A percentile compares a stretch with the other conserved stretches of the same genome.
These are phyloP conservation scores for Suillus bovinus DNA, from an alignment of 768 basidiomycete species.

Conservation along the genomic window DNA sequence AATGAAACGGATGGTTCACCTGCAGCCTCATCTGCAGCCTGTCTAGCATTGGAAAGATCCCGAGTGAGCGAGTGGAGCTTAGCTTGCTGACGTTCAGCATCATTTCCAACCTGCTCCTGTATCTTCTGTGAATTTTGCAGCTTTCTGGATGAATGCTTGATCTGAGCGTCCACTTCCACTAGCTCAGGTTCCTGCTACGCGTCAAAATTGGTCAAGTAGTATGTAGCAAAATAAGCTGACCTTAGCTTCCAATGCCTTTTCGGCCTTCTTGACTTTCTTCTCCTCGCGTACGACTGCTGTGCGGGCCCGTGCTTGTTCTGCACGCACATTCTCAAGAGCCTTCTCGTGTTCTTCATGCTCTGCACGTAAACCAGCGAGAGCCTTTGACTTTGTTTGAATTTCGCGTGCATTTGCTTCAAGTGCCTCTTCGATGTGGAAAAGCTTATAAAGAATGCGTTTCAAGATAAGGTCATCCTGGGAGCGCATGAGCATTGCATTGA, in stretches of 20 bases:
- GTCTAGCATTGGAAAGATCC: slow-evolving; percentile 67
- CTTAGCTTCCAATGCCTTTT: slow-evolving; percentile 85
- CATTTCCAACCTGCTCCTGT: slow-evolving; percentile 63
- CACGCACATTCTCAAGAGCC: slow-evolving; percentile 69
- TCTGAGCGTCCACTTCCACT: slow-evolving; percentile 81
- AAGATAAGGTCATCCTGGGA: slow-evolving; percentile 78
- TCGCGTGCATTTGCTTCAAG: slow-evolving; percentile 71
- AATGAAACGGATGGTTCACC: slow-evolving; percentile 44
- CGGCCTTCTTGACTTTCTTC: slow-evolving; percentile 84
- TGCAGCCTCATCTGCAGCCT: slow-evolving; percentile 75
- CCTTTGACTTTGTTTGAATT: slow-evolving; percentile 73
- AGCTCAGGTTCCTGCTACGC: slow-evolving; percentile 76
- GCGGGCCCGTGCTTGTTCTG: slow-evolving; percentile 78
- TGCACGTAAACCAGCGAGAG: slow-evolving; percentile 63
- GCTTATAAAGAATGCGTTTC: slow-evolving; percentile 79
- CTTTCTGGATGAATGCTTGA: slow-evolving; percentile 82
- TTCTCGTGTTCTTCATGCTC: slow-evolving; percentile 73
- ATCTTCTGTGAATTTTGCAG: slow-evolving; percentile 66
- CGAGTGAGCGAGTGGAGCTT: slow-evolving; percentile 57
- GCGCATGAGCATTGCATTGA: slow-evolving; percentile 10
- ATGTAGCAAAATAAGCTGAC: slow-evolving; percentile 39
- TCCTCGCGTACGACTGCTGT: slow-evolving; percentile 81
- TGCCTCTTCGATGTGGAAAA: slow-evolving; percentile 86
- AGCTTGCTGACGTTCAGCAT: slow-evolving; percentile 49
- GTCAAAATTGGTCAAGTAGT: background rate